Evolutionary conservation across 805 yeast species (phyloP).

Genomic region (Wickerhamomyces chambardii): DNA sequence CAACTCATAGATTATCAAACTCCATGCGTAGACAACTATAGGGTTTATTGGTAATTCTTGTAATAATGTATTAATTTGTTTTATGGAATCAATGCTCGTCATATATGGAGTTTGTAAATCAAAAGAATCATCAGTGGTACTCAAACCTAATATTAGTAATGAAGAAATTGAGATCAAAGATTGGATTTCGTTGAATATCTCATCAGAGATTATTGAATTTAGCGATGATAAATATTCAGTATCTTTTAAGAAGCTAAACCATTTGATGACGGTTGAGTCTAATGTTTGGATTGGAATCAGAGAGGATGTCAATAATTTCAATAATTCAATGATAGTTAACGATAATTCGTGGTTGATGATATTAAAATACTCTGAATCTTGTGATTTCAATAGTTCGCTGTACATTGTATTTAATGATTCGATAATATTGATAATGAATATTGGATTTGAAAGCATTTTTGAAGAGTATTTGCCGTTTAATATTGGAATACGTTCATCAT

Average conservation of each 20-base stretch:
- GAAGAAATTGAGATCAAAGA: constrained; percentile 40
- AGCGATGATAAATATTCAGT: constrained; percentile 13
- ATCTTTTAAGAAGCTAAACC: constrained; percentile 47
- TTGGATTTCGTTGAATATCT: constrained; percentile 24
- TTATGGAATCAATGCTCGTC: constrained; percentile 28
- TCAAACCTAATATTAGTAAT: constrained; percentile 47
- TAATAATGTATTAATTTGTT: constrained; percentile 30
- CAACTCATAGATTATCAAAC: constrained; percentile 42
- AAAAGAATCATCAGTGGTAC: constrained; percentile 34
- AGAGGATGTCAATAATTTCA: constrained; percentile 29
- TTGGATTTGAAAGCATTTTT: constrained; percentile 12
- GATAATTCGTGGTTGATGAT: constrained; percentile 18
- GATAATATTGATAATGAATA: constrained; percentile 16
- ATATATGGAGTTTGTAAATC: constrained; percentile 28
- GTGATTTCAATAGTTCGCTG: constrained; percentile 8
- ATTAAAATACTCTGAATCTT: constrained; percentile 15
- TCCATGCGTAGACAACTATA: constrained; percentile 57
- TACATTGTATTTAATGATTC: constrained; percentile 3
- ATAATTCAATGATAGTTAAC: constrained; percentile 23
- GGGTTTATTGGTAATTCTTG: constrained; percentile 30
- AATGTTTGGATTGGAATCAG: constrained; percentile 28
- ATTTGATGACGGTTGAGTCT: constrained; percentile 27
- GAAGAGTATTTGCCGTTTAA: constrained; percentile 14
- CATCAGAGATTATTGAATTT: constrained; percentile 8
- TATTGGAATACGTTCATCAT: constrained; percentile 13